phyloP scores from a whole-genome alignment of 768 basidiomycete genomes.

The Psilocybe sp. region DNA sequence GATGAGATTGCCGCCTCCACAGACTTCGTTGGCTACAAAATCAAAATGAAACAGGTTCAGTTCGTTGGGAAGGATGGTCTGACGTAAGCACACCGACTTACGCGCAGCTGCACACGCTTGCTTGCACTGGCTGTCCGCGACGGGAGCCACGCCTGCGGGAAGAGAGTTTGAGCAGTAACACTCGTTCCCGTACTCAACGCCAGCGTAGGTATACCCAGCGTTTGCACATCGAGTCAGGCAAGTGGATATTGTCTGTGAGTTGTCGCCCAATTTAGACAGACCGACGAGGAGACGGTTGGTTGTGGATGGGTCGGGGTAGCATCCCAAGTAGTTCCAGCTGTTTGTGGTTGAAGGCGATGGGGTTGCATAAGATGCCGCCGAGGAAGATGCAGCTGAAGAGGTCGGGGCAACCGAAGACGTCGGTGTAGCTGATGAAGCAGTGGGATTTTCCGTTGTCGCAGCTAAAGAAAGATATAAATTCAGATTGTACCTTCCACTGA shows the following conservation, averaged over 20 bases:
- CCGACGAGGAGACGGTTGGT: slow-evolving; percentile 19
- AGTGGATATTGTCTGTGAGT: slow-evolving; percentile 22
- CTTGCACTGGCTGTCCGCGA: slow-evolving; percentile 24
- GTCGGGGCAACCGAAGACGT: slow-evolving; percentile 9
- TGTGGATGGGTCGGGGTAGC: slow-evolving; percentile 20
- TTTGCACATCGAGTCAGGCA: slow-evolving; percentile 25
- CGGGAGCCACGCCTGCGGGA: slow-evolving; percentile 13
- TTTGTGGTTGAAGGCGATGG: slow-evolving; percentile 13
- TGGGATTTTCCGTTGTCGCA: slow-evolving; percentile 6
- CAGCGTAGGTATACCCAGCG: slow-evolving; percentile 25
- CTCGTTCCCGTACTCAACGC: slow-evolving; percentile 29
- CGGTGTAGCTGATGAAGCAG: slow-evolving; percentile 1
- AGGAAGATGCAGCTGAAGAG: slow-evolving; percentile 6
- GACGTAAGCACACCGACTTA: background rate
- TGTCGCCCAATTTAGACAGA: slow-evolving; percentile 7
- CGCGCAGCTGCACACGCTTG: slow-evolving; percentile 30
- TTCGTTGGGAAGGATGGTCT: background rate
- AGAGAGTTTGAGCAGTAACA: slow-evolving; percentile 29
- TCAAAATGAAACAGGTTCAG: background rate
- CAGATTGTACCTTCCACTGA: too few relatives aligned
- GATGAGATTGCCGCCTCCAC: slow-evolving; percentile 28
- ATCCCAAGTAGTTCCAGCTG: slow-evolving; percentile 23
- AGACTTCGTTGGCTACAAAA: slow-evolving; percentile 25
- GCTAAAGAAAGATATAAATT: slow-evolving; percentile 2
- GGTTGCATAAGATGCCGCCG: slow-evolving; percentile 14